Percentiles rank a stretch among this genome's conserved stretches.
Evolutionary conservation across 352 stramenopile genomes (phyloP).

Genomic region (Aphanomyces stellatus): DNA sequence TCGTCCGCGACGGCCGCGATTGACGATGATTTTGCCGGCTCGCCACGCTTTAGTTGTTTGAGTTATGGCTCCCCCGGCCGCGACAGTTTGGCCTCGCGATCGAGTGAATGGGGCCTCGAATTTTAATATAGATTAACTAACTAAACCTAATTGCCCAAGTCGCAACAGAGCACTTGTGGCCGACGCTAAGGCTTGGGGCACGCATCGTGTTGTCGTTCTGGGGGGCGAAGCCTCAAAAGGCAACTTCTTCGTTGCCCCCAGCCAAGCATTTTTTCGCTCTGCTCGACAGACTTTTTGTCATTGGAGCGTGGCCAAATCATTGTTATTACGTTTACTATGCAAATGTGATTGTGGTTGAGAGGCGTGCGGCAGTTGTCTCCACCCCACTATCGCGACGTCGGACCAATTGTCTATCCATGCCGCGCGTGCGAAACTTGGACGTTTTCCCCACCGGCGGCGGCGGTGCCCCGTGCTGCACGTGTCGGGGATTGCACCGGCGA

Average conservation of each 20-base stretch:
- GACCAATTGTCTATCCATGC: neutral
- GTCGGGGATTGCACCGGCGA: neutral
- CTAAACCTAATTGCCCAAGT: neutral
- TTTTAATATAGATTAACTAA: conserved; percentile 12
- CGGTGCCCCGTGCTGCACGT: neutral
- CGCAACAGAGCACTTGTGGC: too few relatives aligned
- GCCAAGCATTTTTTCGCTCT: too few relatives aligned
- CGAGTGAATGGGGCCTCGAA: conserved; percentile 12
- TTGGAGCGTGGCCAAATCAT: too few relatives aligned
- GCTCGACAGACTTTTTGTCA: too few relatives aligned
- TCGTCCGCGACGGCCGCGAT: neutral
- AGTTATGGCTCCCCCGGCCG: conserved; percentile 8
- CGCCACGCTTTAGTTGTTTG: conserved; percentile 15
- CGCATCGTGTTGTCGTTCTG: too few relatives aligned
- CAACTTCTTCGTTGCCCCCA: too few relatives aligned
- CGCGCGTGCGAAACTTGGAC: conserved; percentile 1
- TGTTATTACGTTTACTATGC: too few relatives aligned
- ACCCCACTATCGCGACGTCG: neutral
- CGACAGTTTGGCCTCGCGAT: conserved; percentile 1
- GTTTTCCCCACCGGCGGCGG: neutral
- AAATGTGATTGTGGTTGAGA: too few relatives aligned
- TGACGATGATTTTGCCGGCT: conserved; percentile 9
- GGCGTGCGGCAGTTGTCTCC: too few relatives aligned
- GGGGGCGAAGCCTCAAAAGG: too few relatives aligned
- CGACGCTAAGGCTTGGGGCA: too few relatives aligned